Conservation (phyloP, 2,329 filamentous ascomycete genomes). For the Fusarium sp. region DNA sequence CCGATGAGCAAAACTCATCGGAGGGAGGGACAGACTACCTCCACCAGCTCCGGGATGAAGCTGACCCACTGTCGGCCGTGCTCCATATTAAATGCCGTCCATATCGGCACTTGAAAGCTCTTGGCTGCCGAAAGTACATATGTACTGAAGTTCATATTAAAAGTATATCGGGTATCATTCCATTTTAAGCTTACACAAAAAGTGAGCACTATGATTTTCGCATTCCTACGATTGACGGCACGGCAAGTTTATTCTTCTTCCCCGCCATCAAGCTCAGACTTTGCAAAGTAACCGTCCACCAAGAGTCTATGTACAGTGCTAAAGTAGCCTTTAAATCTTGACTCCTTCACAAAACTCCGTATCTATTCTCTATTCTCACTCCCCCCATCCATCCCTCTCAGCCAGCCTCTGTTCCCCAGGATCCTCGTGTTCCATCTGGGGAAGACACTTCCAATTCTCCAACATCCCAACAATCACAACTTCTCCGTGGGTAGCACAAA, state of each 20-base stretch:
- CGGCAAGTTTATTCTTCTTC: background rate
- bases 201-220: background rate
- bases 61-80: background rate
- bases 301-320: background rate
- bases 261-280: background rate
- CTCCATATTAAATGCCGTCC: background rate
- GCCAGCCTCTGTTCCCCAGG: background rate
- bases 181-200: background rate
- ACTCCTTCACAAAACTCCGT: background rate
- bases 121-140: background rate
- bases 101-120: background rate
- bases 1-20: background rate
- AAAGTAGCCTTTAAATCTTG: background rate
- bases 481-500: background rate
- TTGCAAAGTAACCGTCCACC: background rate
- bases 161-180: background rate
- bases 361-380: constrained; percentile 20
- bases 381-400: background rate
- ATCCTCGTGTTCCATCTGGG: constrained; percentile 1
- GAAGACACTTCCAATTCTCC: background rate
- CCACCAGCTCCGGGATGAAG: background rate
- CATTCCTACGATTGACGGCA: background rate
- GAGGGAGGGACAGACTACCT: background rate
- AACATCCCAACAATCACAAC: background rate
- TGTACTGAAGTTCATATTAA: background rate